Evolutionary conservation across 2,329 filamentous ascomycete genomes (phyloP).

Genomic region (Aspergillus bombycis): DNA sequence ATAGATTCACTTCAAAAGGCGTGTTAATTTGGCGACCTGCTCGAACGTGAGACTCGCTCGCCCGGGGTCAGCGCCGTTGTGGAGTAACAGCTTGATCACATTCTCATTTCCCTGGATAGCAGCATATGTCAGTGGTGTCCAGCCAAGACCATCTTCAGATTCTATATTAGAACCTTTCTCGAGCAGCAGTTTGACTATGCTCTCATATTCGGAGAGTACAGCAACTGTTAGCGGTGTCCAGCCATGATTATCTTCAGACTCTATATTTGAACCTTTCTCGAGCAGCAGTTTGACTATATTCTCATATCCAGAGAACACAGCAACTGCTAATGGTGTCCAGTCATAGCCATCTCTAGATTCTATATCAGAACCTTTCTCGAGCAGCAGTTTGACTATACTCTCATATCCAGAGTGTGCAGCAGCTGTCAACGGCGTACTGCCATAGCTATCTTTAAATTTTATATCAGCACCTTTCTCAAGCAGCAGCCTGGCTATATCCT

Average conservation of each 20-base stretch:
- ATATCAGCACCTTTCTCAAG: neutral
- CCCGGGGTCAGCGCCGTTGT: neutral
- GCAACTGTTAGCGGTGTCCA: neutral
- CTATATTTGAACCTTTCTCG: no score
- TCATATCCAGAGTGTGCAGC: neutral
- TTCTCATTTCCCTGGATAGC: neutral
- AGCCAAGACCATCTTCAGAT: neutral
- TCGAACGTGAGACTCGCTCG: neutral
- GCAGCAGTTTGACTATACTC: neutral
- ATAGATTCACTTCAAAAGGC: neutral
- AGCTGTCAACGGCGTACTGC: neutral
- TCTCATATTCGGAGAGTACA: neutral
- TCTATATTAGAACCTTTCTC: neutral
- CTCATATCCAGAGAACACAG: no score
- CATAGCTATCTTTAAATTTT: neutral
- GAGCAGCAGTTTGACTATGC: neutral
- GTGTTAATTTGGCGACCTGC: neutral
- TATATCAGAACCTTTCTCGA: neutral
- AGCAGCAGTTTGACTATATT: no score
- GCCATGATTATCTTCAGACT: no score
- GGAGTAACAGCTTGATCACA: neutral
- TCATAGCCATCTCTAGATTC: neutral
- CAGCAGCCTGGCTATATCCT: neutral
- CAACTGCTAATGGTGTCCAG: no score
- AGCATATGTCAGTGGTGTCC: neutral